A percentile compares a stretch with the other conserved stretches of the same genome.
Evolutionary conservation across 2,329 filamentous ascomycete species (phyloP).

Genomic region (Scedosporium aurantiacum): DNA sequence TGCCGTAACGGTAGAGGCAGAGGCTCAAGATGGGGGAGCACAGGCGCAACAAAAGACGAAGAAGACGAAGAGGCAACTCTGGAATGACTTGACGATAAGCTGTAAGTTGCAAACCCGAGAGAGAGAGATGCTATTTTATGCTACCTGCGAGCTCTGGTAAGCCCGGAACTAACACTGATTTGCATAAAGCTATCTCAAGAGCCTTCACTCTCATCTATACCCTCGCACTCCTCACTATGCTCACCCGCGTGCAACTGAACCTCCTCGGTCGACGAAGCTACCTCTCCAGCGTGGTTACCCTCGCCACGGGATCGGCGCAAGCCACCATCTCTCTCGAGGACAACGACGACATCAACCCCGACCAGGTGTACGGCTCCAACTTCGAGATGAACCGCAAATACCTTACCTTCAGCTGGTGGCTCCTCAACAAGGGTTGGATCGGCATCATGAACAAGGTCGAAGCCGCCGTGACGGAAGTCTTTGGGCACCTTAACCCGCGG

Average conservation of each 20-base stretch:
- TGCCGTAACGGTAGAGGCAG: not conserved
- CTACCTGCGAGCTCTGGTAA: not conserved
- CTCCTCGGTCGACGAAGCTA: slow-evolving; percentile 92
- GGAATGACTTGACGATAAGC: slow-evolving; percentile 95
- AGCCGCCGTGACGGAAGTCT: slow-evolving; percentile 77
- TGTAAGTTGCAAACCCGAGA: slow-evolving; percentile 44
- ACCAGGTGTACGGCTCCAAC: slow-evolving; percentile 79
- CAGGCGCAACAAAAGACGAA: slow-evolving; percentile 34
- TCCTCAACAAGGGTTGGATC: slow-evolving; percentile 82
- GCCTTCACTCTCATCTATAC: slow-evolving; percentile 90
- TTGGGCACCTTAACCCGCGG: slow-evolving; percentile 77
- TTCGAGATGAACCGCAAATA: slow-evolving; percentile 95
- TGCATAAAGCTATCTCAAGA: slow-evolving; percentile 66
- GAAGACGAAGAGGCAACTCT: slow-evolving; percentile 84
- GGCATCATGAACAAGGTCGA: slow-evolving; percentile 73
- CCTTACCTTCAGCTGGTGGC: slow-evolving; percentile 95
- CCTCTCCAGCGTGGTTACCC: slow-evolving; percentile 84
- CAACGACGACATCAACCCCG: slow-evolving; percentile 76
- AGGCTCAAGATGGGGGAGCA: slow-evolving; percentile 29
- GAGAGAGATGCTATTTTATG: not conserved
- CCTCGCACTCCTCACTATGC: slow-evolving; percentile 74
- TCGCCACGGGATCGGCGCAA: slow-evolving; percentile 64
- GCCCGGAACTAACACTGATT: not conserved
- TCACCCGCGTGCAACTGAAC: slow-evolving; percentile 93
- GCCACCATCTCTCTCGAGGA: slow-evolving; percentile 84